These are phyloP conservation scores for Phytophthora hybrid DNA, from an alignment of 352 stramenopile genomes.

Conservation along the genomic window DNA sequence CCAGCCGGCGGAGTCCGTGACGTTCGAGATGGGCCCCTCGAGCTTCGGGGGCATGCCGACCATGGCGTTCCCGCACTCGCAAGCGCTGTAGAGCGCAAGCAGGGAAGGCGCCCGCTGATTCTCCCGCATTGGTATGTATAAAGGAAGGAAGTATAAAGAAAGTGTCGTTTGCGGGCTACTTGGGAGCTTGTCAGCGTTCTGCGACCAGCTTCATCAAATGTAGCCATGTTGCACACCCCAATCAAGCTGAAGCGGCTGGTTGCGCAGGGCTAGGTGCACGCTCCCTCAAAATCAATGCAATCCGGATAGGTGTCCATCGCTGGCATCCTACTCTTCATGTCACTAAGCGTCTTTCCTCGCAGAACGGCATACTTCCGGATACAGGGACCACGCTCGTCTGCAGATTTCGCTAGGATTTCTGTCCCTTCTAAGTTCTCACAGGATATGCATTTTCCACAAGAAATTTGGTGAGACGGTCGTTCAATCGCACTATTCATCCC, in stretches of 20 bases:
- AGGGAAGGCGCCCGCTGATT: not conserved
- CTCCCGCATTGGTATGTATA: conserved; percentile 35
- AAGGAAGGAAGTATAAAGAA: conserved; percentile 35
- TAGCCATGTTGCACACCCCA: conserved; percentile 25
- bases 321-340: not conserved
- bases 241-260: conserved; percentile 12
- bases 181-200: not conserved
- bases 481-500: not conserved
- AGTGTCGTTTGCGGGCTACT: conserved; percentile 29
- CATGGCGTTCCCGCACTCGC: conserved; percentile 40
- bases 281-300: not conserved
- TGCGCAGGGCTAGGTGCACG: conserved; percentile 9
- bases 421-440: not conserved
- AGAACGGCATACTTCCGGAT: conserved; percentile 1
- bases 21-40: conserved; percentile 35
- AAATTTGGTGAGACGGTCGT: conserved; percentile 2
- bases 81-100: conserved; percentile 26
- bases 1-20: conserved; percentile 22
- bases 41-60: conserved; percentile 31
- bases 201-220: not conserved
- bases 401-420: conserved; percentile 1
- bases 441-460: not conserved
- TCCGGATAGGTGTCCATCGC: not conserved
- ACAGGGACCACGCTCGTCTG: not conserved
- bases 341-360: not conserved